These are phyloP conservation scores for Calycina marina DNA, from an alignment of 2,329 filamentous ascomycete genomes.

Conservation along the genomic window DNA sequence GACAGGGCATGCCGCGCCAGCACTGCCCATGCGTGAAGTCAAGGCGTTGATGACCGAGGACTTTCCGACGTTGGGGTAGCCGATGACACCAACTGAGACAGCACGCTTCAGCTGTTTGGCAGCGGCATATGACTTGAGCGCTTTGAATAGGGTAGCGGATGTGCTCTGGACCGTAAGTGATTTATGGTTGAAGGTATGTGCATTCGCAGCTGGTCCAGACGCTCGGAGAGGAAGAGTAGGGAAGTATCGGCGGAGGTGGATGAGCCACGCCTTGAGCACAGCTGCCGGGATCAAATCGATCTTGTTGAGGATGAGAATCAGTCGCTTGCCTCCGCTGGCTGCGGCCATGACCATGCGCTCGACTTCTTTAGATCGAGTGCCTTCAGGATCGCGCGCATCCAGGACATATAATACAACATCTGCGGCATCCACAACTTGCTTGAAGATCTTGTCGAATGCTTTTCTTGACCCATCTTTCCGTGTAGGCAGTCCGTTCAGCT, in stretches of 20 bases:
- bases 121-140: constrained; percentile 78
- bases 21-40: constrained; percentile 58
- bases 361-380: constrained; percentile 78
- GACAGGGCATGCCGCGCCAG: constrained; percentile 62
- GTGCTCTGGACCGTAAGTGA: constrained; percentile 78
- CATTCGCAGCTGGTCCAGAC: constrained; percentile 67
- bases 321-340: constrained; percentile 65
- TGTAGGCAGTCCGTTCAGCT: constrained; percentile 37
- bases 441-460: constrained; percentile 93
- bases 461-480: constrained; percentile 54
- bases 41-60: constrained; percentile 93
- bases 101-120: constrained; percentile 75
- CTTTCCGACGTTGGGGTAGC: constrained; percentile 93
- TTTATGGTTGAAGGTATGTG: constrained; percentile 84
- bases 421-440: constrained; percentile 75
- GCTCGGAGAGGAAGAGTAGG: constrained; percentile 82
- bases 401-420: constrained; percentile 90
- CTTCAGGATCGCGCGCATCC: constrained; percentile 81
- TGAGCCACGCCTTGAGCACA: constrained; percentile 73
- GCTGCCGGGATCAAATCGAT: constrained; percentile 77
- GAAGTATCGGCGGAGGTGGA: constrained; percentile 75
- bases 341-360: constrained; percentile 88
- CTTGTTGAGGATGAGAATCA: constrained; percentile 91
- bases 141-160: constrained; percentile 70
- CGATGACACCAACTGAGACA: constrained; percentile 83